Evolutionary conservation across 1,139 yeast genomes (phyloP), one percentile per base, ranked within the genome.

Genomic region (Saccharomyces hybrid): DNA sequence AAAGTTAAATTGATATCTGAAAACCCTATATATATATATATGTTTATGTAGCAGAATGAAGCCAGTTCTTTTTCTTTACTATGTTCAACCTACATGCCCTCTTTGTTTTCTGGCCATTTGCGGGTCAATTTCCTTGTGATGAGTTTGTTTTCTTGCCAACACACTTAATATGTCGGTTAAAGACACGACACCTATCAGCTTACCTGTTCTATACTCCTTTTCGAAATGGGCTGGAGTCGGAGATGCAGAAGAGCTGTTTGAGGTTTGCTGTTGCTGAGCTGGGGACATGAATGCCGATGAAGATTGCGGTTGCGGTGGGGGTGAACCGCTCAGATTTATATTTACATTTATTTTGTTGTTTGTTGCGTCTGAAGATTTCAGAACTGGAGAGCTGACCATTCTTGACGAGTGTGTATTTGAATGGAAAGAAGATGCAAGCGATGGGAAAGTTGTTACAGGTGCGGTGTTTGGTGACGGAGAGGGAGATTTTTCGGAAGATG

Each of bases 151-250:
- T 59, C 83, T 79, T 3, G 96, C 96, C 62, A 90, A 79, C 48
- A 87, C 72, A 26, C 91, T 87, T 55, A 91, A 73, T 48, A 91
- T 85, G 70, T 91, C 98, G 1, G 97, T 90, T 59, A 91, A 75
- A 1, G 96, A 87, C 3, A 91, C 83, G 23, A 91, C 97, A 44
- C 97, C 97, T 54, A 88, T 80, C 58, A 91, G 78, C 66, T 83
- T 85, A 5, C 95, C 96, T 2, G 86, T 82, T 51, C 82, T 75
- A 47, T 79, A 78, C 52, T 70, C 71, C 52, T 64, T 62, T 55
- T 72, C 75, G 27, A 68, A 65, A 2, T 62, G 52, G 42, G 60
- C 58, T 13, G 61, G 55, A n/a, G 65, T 47, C 16, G 57, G 55
- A 41, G 53, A 51, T 50, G 54, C 47, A 11, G 31, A 27, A 29